Conservation (phyloP, 2,329 filamentous ascomycete genomes). For the Alternaria atra region DNA sequence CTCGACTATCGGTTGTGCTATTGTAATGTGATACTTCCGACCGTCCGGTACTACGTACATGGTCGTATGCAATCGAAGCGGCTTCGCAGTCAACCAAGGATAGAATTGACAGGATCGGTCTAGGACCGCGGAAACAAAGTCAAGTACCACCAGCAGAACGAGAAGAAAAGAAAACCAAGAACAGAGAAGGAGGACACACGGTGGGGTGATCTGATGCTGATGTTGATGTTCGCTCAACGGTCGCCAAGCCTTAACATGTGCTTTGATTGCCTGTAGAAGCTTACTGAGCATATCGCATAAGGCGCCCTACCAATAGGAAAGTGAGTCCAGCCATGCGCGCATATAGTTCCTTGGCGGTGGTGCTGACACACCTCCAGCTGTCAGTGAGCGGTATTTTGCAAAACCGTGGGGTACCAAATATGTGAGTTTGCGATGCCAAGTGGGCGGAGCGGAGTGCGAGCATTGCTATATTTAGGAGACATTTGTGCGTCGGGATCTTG, state of each 20-base stretch:
- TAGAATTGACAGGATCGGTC: constrained; percentile 3
- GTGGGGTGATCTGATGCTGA: constrained; percentile 20
- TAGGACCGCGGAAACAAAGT: constrained; percentile 4
- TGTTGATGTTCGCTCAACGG: constrained; percentile 7
- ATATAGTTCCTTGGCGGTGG: constrained; percentile 4
- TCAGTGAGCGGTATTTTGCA: background rate
- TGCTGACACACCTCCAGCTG: constrained; percentile 16
- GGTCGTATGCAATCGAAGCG: background rate
- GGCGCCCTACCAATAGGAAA: constrained; percentile 13
- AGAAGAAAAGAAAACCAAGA: constrained; percentile 8
- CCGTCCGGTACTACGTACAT: constrained; percentile 11
- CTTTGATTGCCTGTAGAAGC: constrained; percentile 21
- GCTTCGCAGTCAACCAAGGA: background rate
- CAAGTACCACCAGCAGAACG: constrained; percentile 7
- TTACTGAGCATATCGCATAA: constrained; percentile 29
- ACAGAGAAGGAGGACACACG: background rate
- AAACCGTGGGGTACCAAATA: background rate
- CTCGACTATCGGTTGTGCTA: constrained; percentile 6
- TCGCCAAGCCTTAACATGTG: constrained; percentile 18
- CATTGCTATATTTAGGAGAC: background rate
- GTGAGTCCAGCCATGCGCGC: background rate
- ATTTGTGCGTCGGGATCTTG: background rate
- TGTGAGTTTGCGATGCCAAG: constrained; percentile 6
- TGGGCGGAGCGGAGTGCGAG: constrained; percentile 4
- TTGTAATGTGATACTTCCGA: background rate